Percentiles rank a stretch among this genome's conserved stretches.
phyloP scores from a whole-genome alignment of 2,329 filamentous ascomycete species.

The Aspergillus cejpii region DNA sequence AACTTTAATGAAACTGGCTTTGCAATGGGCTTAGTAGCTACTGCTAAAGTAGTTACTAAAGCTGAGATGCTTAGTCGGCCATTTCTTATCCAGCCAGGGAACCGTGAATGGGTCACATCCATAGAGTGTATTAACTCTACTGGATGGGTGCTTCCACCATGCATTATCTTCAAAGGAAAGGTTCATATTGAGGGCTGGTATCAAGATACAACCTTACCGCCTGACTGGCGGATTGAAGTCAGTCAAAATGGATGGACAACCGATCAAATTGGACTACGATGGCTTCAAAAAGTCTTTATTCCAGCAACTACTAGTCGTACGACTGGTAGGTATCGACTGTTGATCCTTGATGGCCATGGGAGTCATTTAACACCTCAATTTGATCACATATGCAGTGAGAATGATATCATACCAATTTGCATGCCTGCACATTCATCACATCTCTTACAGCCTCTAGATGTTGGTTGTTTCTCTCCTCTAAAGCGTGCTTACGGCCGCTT shows the following conservation, averaged over 20 bases:
- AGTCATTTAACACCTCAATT: slow-evolving; percentile 34
- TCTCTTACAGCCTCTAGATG: slow-evolving; percentile 37
- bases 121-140: slow-evolving; percentile 11
- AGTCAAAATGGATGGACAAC: slow-evolving; percentile 33
- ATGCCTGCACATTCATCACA: slow-evolving; percentile 35
- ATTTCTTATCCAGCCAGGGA: slow-evolving; percentile 11
- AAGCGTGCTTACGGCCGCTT: slow-evolving; percentile 29
- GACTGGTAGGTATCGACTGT: slow-evolving; percentile 27
- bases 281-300: slow-evolving; percentile 33
- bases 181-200: slow-evolving; percentile 9
- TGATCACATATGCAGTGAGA: slow-evolving; percentile 27
- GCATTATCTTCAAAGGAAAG: slow-evolving; percentile 12
- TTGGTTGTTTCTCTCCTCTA: slow-evolving; percentile 33
- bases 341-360: slow-evolving; percentile 37
- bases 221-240: slow-evolving; percentile 11
- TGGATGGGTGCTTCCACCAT: slow-evolving; percentile 7
- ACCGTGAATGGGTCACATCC: slow-evolving; percentile 13
- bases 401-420: slow-evolving; percentile 37
- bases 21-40: slow-evolving; percentile 9
- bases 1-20: slow-evolving; percentile 15
- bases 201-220: slow-evolving; percentile 1
- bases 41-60: slow-evolving; percentile 3
- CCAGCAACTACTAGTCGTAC: slow-evolving; percentile 21
- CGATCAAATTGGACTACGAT: slow-evolving; percentile 31
- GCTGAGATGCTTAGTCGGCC: slow-evolving; percentile 1